A percentile compares a stretch with the other conserved stretches of the same genome.
These are phyloP conservation scores for Rhodomyrtus psidioides DNA, from an alignment of 441 rosid genomes.

Conservation along the genomic window DNA sequence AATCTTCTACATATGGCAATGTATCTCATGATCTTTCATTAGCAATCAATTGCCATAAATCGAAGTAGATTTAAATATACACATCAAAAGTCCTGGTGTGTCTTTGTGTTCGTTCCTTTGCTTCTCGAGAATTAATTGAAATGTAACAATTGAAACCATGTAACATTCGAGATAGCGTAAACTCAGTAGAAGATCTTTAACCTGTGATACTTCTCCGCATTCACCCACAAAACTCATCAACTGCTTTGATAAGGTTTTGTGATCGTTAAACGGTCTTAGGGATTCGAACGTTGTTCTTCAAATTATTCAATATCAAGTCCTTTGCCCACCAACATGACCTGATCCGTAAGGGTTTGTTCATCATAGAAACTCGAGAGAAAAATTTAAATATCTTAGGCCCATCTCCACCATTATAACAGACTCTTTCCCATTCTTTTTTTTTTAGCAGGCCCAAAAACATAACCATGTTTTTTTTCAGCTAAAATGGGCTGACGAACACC, in stretches of 20 bases:
- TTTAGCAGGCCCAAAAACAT: no score
- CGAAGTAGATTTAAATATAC: background rate
- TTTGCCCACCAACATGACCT: no score
- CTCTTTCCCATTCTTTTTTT: no score
- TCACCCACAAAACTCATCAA: background rate
- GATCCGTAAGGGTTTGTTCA: no score
- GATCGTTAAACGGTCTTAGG: background rate
- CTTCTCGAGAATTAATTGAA: background rate
- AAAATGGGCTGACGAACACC: no score
- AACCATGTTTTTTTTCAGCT: no score
- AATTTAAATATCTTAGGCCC: no score
- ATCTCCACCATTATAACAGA: no score
- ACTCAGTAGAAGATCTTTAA: background rate
- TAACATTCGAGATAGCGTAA: background rate
- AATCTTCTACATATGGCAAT: background rate
- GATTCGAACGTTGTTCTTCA: background rate
- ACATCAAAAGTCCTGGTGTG: no score
- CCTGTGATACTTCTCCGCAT: background rate
- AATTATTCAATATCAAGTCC: background rate
- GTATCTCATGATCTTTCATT: background rate
- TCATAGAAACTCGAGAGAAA: no score
- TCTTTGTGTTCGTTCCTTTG: no score
- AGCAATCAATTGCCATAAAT: no score
- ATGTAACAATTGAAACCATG: accelerated
- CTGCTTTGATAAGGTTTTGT: background rate